phyloP scores from a whole-genome alignment of 202 grass and related monocot genomes.

The Musa balbisiana region DNA sequence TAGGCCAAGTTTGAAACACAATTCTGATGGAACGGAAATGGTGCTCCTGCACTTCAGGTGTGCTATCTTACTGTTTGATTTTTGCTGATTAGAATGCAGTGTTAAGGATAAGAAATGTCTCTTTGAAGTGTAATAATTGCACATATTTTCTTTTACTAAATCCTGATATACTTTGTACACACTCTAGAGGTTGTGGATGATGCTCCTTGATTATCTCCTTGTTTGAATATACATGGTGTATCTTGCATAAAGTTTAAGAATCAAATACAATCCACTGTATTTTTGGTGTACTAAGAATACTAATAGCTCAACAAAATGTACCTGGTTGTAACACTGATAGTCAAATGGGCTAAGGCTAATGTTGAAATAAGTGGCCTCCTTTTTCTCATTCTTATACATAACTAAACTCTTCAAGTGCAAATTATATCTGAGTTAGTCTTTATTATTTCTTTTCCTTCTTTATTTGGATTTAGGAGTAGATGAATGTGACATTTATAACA shows the following conservation, averaged over 20 bases:
- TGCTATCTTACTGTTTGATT: slow-evolving; percentile 20
- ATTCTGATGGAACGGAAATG: slow-evolving; percentile 50
- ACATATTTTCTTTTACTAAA: not conserved
- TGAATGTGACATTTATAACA: too few species aligned
- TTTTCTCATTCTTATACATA: too few species aligned
- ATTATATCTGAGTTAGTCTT: too few species aligned
- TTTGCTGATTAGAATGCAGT: slow-evolving; percentile 13
- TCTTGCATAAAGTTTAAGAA: not conserved
- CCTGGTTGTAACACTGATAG: too few species aligned
- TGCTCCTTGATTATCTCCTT: not conserved
- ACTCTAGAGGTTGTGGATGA: not conserved
- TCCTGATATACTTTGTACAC: not conserved
- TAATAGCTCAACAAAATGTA: too few species aligned
- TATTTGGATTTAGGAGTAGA: too few species aligned
- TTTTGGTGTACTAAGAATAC: too few species aligned
- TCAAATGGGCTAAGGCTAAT: too few species aligned
- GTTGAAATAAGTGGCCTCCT: too few species aligned
- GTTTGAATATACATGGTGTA: not conserved
- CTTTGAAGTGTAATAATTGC: not conserved
- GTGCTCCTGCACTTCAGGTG: slow-evolving; percentile 80
- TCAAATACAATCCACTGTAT: not conserved
- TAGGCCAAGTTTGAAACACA: slow-evolving; percentile 65
- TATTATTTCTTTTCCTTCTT: too few species aligned
- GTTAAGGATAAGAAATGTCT: slow-evolving; percentile 11
- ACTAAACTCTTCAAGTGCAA: too few species aligned